phyloP scores from a whole-genome alignment of 2,329 filamentous ascomycete species.

The Chaetomium sp. region DNA sequence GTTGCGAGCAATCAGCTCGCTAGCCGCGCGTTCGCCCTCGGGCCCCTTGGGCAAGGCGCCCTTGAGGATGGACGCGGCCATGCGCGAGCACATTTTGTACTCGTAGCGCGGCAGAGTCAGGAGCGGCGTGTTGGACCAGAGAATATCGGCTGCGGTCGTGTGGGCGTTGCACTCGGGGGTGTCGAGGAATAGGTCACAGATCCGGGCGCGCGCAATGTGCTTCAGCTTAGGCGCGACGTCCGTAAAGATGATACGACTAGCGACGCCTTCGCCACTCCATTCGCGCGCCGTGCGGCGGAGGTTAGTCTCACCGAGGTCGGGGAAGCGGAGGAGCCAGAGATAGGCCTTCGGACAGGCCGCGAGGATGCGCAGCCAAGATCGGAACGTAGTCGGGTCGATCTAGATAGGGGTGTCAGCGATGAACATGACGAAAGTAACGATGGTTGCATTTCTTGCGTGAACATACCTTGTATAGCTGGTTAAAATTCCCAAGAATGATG shows the following conservation, averaged over 20 bases:
- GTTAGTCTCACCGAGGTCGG: constrained; percentile 84
- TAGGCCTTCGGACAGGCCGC: constrained; percentile 78
- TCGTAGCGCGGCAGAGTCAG: constrained; percentile 85
- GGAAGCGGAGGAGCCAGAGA: constrained; percentile 94
- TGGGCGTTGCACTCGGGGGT: constrained; percentile 98
- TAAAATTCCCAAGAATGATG: constrained; percentile 95
- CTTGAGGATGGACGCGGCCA: constrained; percentile 90
- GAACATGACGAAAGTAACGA: no score
- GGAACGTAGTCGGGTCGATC: constrained; percentile 96
- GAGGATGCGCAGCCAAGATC: constrained; percentile 90
- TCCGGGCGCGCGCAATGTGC: constrained; percentile 84
- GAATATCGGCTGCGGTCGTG: constrained; percentile 89
- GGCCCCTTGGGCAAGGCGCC: constrained; percentile 72
- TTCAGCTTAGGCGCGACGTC: constrained; percentile 93
- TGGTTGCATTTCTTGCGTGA: not conserved
- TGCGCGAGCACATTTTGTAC: constrained; percentile 98
- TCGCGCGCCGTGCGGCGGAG: constrained; percentile 69
- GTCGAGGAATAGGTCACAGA: constrained; percentile 93
- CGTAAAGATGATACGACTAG: constrained; percentile 83
- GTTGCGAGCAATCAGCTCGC: constrained; percentile 68
- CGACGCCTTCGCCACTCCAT: constrained; percentile 83
- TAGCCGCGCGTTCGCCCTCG: constrained; percentile 60
- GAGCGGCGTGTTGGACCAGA: constrained; percentile 93
- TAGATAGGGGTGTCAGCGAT: constrained; percentile 31
- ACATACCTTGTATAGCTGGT: constrained; percentile 92